Evolutionary conservation across 148 eudicot species (phyloP).

Genomic region (Agrostemma githago): DNA sequence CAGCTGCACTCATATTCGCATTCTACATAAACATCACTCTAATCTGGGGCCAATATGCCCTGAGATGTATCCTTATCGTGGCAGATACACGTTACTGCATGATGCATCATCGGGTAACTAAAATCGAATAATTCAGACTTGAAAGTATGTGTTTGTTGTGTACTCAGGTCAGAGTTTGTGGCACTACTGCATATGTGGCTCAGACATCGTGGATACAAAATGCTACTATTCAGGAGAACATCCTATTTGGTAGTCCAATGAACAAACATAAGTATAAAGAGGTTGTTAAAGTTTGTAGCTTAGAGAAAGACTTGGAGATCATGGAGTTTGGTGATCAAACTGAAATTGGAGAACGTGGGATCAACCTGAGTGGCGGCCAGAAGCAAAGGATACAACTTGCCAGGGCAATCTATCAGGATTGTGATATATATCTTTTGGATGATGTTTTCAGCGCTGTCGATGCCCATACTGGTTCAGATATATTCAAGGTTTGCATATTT

Average conservation of each 20-base stretch:
- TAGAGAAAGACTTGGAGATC: constrained; percentile 81
- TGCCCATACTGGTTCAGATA: constrained; percentile 95
- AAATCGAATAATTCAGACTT: not conserved
- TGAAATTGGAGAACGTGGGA: constrained; percentile 97
- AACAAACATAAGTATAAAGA: constrained; percentile 52
- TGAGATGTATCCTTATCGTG: too few relatives aligned
- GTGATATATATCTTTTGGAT: constrained; percentile 87
- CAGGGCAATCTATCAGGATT: constrained; percentile 91
- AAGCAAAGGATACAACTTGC: constrained; percentile 94
- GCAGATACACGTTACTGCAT: too few relatives aligned
- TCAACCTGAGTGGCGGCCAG: constrained; percentile 95
- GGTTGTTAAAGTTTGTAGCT: constrained; percentile 66
- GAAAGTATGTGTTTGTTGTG: not conserved
- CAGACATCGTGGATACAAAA: constrained; percentile 96
- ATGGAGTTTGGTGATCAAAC: constrained; percentile 98
- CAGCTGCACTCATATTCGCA: too few relatives aligned
- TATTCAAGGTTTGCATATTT: constrained; percentile 59
- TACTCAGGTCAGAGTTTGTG: constrained; percentile 65
- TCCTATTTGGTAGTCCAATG: constrained; percentile 82
- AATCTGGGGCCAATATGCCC: too few relatives aligned
- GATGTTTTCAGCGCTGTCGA: constrained; percentile 97
- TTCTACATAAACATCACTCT: too few relatives aligned
- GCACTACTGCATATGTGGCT: constrained; percentile 90
- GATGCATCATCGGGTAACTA: too few relatives aligned
- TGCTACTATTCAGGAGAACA: constrained; percentile 81